Conservation (phyloP, 768 basidiomycete species). For the Termitomyces sp. region DNA sequence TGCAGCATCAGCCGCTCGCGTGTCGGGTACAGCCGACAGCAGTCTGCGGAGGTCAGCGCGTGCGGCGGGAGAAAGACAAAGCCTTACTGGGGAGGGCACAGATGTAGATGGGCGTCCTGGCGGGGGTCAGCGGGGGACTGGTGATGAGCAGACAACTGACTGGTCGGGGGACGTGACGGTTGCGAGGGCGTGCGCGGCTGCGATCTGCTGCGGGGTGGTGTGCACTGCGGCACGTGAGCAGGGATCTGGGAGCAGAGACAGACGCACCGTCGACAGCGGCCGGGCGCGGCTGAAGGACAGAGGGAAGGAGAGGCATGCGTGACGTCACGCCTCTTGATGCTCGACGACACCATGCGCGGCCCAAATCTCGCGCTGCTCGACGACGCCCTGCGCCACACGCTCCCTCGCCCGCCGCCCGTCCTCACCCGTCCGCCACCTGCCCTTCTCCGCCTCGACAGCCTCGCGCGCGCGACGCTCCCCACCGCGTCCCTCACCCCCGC, state of each 20-base stretch:
- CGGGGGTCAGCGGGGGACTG: neutral
- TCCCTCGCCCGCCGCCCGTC: constrained; percentile 32
- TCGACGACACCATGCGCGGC: constrained; percentile 1
- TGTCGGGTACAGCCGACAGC: constrained; percentile 67
- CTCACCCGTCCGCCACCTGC: constrained; percentile 36
- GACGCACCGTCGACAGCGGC: constrained; percentile 51
- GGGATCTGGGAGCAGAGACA: constrained; percentile 10
- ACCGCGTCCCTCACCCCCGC: constrained; percentile 51
- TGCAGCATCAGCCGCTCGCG: constrained; percentile 65
- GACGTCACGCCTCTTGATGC: constrained; percentile 24
- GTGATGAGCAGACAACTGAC: constrained; percentile 25
- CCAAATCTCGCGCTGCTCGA: constrained; percentile 14
- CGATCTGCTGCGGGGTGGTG: constrained; percentile 51
- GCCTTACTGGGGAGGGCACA: constrained; percentile 59
- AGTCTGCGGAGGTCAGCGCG: constrained; percentile 39
- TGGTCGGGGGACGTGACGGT: constrained; percentile 61
- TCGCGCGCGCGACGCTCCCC: constrained; percentile 59
- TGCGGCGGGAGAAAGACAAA: too few species aligned
- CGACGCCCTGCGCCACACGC: constrained; percentile 25
- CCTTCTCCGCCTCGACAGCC: constrained; percentile 31
- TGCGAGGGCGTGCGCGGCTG: constrained; percentile 37
- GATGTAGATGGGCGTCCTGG: constrained; percentile 77
- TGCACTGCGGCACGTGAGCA: constrained; percentile 27
- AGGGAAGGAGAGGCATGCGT: constrained; percentile 26
- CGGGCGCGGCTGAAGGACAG: constrained; percentile 47